A percentile compares a stretch with the other conserved stretches of the same genome.
phyloP scores from a whole-genome alignment of 2,329 filamentous ascomycete species.

The Kalmusia sp. region DNA sequence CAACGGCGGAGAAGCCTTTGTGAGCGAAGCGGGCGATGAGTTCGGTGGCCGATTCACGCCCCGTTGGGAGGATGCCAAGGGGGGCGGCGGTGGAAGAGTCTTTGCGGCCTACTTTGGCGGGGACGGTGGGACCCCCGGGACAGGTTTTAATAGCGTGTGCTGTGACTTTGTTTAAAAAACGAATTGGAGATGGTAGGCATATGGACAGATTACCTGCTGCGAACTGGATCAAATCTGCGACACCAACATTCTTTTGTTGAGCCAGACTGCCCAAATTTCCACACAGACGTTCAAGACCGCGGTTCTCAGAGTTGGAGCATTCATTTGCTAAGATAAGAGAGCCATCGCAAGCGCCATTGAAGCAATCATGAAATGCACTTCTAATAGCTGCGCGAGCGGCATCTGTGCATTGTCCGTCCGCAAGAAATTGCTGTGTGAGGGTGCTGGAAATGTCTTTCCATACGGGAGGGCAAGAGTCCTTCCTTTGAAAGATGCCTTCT shows the following conservation, averaged over 20 bases:
- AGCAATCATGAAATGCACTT: slow-evolving; percentile 45
- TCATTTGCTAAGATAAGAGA: slow-evolving; percentile 45
- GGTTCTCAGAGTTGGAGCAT: slow-evolving; percentile 48
- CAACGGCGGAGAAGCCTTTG: slow-evolving; percentile 45
- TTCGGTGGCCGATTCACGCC: slow-evolving; percentile 17
- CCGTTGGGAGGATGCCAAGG: slow-evolving; percentile 31
- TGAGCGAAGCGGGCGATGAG: slow-evolving; percentile 41
- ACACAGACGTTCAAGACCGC: slow-evolving; percentile 53
- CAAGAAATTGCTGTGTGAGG: slow-evolving; percentile 41
- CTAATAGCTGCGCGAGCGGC: slow-evolving; percentile 45
- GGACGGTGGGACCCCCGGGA: slow-evolving; percentile 41
- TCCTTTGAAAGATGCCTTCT: slow-evolving; percentile 1
- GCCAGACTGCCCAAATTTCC: slow-evolving; percentile 49
- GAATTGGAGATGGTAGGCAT: too few relatives aligned
- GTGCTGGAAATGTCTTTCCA: slow-evolving; percentile 42
- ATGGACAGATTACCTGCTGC: too few relatives aligned
- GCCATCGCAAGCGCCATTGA: slow-evolving; percentile 45
- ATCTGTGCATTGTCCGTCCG: slow-evolving; percentile 44
- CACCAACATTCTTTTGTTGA: slow-evolving; percentile 46
- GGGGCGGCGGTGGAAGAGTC: slow-evolving; percentile 34
- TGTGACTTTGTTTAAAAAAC: slow-evolving; percentile 11
- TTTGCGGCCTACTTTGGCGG: slow-evolving; percentile 41
- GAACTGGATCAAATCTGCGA: slow-evolving; percentile 46
- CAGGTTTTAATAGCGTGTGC: slow-evolving; percentile 47
- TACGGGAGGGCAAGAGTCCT: slow-evolving; percentile 34